Conservation (phyloP, 768 basidiomycete species). For the Ramaria sp. region DNA sequence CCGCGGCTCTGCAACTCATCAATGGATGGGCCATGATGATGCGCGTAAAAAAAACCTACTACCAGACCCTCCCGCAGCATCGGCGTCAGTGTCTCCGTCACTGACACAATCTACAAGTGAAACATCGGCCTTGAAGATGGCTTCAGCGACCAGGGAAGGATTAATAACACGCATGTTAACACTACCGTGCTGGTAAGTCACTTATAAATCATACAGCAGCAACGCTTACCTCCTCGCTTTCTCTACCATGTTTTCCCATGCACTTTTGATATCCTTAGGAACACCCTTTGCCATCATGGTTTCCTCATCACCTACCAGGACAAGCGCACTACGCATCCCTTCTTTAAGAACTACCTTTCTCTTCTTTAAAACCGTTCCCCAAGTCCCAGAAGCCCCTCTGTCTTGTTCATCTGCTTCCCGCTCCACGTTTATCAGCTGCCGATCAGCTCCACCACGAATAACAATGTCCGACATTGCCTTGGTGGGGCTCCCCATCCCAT, state of each 20-base stretch:
- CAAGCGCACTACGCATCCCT: constrained; percentile 18
- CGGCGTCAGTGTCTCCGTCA: constrained; percentile 13
- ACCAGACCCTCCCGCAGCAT: neutral
- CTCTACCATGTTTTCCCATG: constrained; percentile 40
- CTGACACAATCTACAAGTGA: constrained; percentile 26
- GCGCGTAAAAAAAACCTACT: neutral
- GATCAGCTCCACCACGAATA: constrained; percentile 44
- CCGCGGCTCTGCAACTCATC: constrained; percentile 20
- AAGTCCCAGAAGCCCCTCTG: constrained; percentile 39
- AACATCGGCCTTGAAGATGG: constrained; percentile 29
- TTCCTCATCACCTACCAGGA: constrained; percentile 40
- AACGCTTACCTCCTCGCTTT: constrained; percentile 39
- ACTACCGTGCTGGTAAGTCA: constrained; percentile 16
- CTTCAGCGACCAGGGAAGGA: constrained; percentile 39
- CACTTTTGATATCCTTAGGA: constrained; percentile 27
- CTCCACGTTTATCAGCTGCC: constrained; percentile 49
- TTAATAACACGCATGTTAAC: constrained; percentile 32
- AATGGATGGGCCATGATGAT: neutral
- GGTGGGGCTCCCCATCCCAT: constrained; percentile 40
- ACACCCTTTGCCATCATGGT: constrained; percentile 35
- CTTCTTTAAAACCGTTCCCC: constrained; percentile 7
- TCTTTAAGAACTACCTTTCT: neutral
- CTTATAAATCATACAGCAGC: neutral
- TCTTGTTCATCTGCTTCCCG: constrained; percentile 38
- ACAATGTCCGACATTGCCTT: constrained; percentile 42